A percentile compares a stretch with the other conserved stretches of the same genome.
Evolutionary conservation across 495 filamentous ascomycete genomes (phyloP).

Genomic region (Aspergillus steynii): DNA sequence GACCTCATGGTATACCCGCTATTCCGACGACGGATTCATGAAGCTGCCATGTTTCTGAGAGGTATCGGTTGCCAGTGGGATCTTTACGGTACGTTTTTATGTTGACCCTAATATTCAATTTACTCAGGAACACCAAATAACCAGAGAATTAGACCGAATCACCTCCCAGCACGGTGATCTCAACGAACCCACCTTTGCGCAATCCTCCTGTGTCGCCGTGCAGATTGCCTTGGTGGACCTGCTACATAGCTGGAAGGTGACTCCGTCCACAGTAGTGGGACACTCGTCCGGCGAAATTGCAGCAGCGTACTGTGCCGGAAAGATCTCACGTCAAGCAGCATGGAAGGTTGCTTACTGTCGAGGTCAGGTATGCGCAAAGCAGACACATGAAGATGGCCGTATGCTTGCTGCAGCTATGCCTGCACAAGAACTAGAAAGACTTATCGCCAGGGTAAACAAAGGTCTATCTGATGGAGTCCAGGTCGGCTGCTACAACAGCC

Average conservation of each 20-base stretch:
- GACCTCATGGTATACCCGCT: too few species aligned
- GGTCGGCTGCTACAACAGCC: too few species aligned
- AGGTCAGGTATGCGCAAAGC: conserved; percentile 7
- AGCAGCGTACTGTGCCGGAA: conserved; percentile 28
- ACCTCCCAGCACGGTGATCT: conserved; percentile 14
- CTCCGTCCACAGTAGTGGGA: conserved; percentile 53
- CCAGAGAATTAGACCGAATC: conserved; percentile 12
- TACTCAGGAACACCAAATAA: conserved; percentile 2
- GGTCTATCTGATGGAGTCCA: too few species aligned
- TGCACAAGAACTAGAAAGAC: too few species aligned
- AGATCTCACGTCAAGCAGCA: conserved; percentile 16
- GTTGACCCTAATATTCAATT: background rate
- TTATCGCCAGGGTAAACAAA: too few species aligned
- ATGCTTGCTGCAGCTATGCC: background rate
- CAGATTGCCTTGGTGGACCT: conserved; percentile 43
- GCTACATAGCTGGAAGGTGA: conserved; percentile 40
- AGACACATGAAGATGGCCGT: conserved; percentile 5
- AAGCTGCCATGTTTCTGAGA: too few species aligned
- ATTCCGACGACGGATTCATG: too few species aligned
- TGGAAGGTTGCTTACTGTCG: conserved; percentile 17
- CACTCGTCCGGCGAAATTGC: conserved; percentile 66
- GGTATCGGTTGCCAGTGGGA: too few species aligned
- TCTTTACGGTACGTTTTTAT: too few species aligned
- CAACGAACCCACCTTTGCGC: conserved; percentile 18
- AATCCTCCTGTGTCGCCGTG: conserved; percentile 24